Percentiles rank a stretch among this genome's conserved stretches.
phyloP scores from a whole-genome alignment of 192 early-diverging fungal species.

The Coemansia sp. region DNA sequence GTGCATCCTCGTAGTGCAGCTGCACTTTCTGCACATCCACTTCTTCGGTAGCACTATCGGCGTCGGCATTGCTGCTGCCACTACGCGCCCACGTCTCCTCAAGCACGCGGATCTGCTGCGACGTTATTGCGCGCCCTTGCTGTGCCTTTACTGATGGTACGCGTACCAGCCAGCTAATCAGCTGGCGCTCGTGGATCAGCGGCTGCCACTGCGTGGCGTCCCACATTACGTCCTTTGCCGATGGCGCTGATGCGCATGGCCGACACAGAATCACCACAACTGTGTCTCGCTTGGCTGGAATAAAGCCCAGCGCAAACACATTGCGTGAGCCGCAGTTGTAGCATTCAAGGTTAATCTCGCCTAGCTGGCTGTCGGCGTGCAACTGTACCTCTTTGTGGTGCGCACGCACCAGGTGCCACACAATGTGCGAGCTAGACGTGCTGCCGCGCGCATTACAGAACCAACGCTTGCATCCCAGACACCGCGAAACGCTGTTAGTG shows the following conservation, averaged over 20 bases:
- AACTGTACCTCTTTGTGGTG: conserved; percentile 94
- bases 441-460: conserved; percentile 94
- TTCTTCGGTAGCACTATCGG: neutral
- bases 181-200: conserved; percentile 91
- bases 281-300: conserved; percentile 97
- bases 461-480: conserved; percentile 90
- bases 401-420: conserved; percentile 89
- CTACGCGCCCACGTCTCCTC: conserved; percentile 91
- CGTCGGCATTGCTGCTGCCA: conserved; percentile 74
- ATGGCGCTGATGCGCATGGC: conserved; percentile 86
- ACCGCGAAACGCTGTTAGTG: conserved; percentile 84
- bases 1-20: conserved; percentile 92
- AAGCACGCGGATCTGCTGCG: conserved; percentile 78
- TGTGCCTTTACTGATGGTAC: conserved; percentile 84
- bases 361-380: conserved; percentile 89
- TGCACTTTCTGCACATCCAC: conserved; percentile 77
- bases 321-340: conserved; percentile 96
- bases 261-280: conserved; percentile 96
- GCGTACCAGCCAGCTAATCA: conserved; percentile 93
- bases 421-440: conserved; percentile 91
- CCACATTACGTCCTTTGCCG: conserved; percentile 94
- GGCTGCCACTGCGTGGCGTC: conserved; percentile 96
- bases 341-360: conserved; percentile 93
- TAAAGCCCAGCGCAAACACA: conserved; percentile 95
- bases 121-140: conserved; percentile 78